Percentiles rank a stretch among this genome's conserved stretches.
These are phyloP conservation scores for Trichocomaceae sp. DNA, from an alignment of 2,329 filamentous ascomycete species.

Conservation along the genomic window DNA sequence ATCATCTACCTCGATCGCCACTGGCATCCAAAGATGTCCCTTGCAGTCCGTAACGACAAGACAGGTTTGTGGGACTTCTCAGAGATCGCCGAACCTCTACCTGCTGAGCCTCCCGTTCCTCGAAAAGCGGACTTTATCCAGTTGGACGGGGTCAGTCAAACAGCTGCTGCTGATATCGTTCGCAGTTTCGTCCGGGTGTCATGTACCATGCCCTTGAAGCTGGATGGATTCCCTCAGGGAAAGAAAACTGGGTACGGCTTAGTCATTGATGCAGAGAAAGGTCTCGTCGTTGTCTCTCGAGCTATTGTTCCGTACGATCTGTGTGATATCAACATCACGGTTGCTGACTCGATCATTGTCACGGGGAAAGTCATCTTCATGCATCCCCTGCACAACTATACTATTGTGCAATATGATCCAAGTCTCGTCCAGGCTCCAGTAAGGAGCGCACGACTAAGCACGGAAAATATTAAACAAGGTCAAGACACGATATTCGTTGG, in stretches of 20 bases:
- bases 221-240: constrained; percentile 95
- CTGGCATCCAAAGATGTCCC: constrained; percentile 91
- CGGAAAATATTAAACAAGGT: constrained; percentile 79
- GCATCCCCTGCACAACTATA: constrained; percentile 95
- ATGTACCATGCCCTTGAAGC: constrained; percentile 88
- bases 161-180: constrained; percentile 86
- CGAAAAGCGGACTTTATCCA: constrained; percentile 85
- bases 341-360: constrained; percentile 92
- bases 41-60: constrained; percentile 82
- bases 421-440: constrained; percentile 89
- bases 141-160: constrained; percentile 78
- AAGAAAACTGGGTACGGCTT: constrained; percentile 92
- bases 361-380: constrained; percentile 92
- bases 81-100: constrained; percentile 73
- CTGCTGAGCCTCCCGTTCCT: constrained; percentile 63
- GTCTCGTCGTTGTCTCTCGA: constrained; percentile 85
- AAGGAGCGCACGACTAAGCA: constrained; percentile 76
- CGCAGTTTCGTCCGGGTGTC: constrained; percentile 91
- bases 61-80: constrained; percentile 93
- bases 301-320: constrained; percentile 94
- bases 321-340: constrained; percentile 92
- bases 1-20: constrained; percentile 91
- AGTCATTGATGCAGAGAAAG: constrained; percentile 95
- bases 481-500: constrained; percentile 94
- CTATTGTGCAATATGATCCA: constrained; percentile 90